Percentiles rank a stretch among this genome's conserved stretches.
These are phyloP conservation scores for Scedosporium apiospermum DNA, from an alignment of 2,329 filamentous ascomycete genomes.

Conservation along the genomic window DNA sequence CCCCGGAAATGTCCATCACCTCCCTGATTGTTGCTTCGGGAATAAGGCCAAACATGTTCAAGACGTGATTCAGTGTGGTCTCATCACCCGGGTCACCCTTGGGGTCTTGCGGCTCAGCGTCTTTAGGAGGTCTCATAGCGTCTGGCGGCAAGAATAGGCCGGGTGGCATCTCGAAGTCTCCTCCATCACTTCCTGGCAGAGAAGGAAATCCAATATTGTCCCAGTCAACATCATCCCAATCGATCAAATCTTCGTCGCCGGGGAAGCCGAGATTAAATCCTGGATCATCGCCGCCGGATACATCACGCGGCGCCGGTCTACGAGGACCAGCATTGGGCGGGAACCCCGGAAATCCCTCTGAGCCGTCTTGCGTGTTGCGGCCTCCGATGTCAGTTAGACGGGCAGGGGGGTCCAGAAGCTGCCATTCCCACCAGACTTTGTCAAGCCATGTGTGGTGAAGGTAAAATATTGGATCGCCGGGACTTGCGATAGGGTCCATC, in stretches of 20 bases:
- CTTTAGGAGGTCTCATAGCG: not conserved
- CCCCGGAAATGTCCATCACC: conserved; percentile 8
- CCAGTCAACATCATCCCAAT: not conserved
- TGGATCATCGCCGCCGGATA: not conserved
- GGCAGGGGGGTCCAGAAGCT: conserved; percentile 16
- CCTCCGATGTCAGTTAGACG: conserved; percentile 21
- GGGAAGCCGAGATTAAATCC: not conserved
- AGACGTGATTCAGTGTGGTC: conserved; percentile 5
- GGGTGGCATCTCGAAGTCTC: not conserved
- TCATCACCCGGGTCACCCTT: conserved; percentile 1
- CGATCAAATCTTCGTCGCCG: not conserved
- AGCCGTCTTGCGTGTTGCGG: conserved; percentile 15
- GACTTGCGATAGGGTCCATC: conserved; percentile 14
- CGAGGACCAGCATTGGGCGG: not conserved
- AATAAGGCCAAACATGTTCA: conserved; percentile 7
- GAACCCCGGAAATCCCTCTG: not conserved
- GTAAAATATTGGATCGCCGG: conserved; percentile 23
- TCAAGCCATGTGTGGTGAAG: conserved; percentile 18
- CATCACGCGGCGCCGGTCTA: not conserved
- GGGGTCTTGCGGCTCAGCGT: not conserved
- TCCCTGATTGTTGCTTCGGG: conserved; percentile 4
- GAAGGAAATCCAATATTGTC: not conserved
- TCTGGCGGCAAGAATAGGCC: not conserved
- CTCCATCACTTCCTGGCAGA: not conserved
- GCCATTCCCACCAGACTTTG: conserved; percentile 21